These are phyloP conservation scores for Elaeagnus macrophylla DNA, from an alignment of 306 rosid genomes.

Conservation along the genomic window DNA sequence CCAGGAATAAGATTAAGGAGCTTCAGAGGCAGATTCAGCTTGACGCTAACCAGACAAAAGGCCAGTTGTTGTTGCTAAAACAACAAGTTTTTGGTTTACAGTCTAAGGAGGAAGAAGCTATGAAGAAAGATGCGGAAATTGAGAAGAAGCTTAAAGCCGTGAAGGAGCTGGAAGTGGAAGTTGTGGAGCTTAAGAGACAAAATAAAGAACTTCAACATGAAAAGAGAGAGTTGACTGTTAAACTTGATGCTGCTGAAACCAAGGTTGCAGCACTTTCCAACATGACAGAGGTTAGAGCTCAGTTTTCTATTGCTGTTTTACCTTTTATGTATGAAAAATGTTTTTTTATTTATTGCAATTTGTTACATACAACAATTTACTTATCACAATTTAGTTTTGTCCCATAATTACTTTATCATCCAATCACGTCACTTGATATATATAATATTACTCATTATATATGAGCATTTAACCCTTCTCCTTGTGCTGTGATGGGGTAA, in stretches of 20 bases:
- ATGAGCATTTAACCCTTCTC: too few species aligned
- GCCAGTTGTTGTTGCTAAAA: constrained; percentile 82
- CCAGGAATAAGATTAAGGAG: constrained; percentile 82
- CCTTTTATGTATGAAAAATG: background rate
- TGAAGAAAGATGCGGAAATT: constrained; percentile 60
- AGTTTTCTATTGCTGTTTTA: constrained; percentile 8
- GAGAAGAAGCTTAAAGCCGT: constrained; percentile 69
- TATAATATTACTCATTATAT: too few species aligned
- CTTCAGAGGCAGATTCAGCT: constrained; percentile 87
- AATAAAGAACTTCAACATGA: constrained; percentile 81
- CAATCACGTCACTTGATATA: too few species aligned
- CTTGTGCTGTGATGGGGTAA: too few species aligned
- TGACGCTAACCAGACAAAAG: constrained; percentile 79
- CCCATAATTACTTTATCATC: too few species aligned
- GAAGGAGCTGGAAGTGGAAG: constrained; percentile 61
- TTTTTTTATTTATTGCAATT: too few species aligned
- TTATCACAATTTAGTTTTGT: too few species aligned
- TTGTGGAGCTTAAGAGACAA: constrained; percentile 65
- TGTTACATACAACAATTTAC: too few species aligned
- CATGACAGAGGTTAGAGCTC: constrained; percentile 64
- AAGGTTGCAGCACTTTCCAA: constrained; percentile 46
- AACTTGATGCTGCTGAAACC: constrained; percentile 66
- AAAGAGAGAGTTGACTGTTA: constrained; percentile 67
- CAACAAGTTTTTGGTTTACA: constrained; percentile 76
- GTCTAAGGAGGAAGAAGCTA: constrained; percentile 67